Conservation (phyloP, 1,139 yeast species). For the Candida tetrigidarum region DNA sequence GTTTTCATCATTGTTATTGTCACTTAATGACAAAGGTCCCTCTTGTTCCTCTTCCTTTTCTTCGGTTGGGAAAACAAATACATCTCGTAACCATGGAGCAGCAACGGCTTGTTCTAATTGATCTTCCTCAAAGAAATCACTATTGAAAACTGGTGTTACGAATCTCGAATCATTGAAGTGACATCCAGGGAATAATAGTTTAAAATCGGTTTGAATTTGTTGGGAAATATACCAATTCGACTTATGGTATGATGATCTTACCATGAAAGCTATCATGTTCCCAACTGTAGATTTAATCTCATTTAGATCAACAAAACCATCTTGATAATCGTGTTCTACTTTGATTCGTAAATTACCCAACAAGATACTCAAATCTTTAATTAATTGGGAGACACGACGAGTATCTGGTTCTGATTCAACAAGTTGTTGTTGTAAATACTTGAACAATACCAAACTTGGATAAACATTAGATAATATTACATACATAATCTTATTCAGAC, state of each 20-base stretch:
- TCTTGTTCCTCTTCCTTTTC: constrained; percentile 5
- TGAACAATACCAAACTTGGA: constrained; percentile 2
- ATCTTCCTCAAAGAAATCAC: background rate
- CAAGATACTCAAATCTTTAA: constrained; percentile 7
- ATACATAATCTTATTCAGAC: constrained; percentile 5
- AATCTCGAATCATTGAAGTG: constrained; percentile 8
- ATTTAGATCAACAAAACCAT: background rate
- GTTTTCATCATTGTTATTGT: too few relatives aligned
- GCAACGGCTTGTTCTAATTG: too few relatives aligned
- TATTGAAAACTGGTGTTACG: constrained; percentile 4
- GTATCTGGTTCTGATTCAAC: background rate
- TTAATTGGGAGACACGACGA: background rate
- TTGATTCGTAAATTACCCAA: constrained; percentile 2
- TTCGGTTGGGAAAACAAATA: background rate
- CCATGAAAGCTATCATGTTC: constrained; percentile 4
- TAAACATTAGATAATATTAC: constrained; percentile 3
- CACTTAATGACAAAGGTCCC: background rate
- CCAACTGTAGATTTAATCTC: constrained; percentile 3
- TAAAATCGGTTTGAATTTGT: constrained; percentile 10
- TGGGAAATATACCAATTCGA: constrained; percentile 6
- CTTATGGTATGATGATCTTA: constrained; percentile 2
- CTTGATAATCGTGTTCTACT: constrained; percentile 2
- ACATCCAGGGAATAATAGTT: constrained; percentile 6
- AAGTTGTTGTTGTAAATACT: background rate
- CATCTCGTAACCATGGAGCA: constrained; percentile 8